Evolutionary conservation across 768 basidiomycete genomes (phyloP).

Genomic region (Suillus luteus): DNA sequence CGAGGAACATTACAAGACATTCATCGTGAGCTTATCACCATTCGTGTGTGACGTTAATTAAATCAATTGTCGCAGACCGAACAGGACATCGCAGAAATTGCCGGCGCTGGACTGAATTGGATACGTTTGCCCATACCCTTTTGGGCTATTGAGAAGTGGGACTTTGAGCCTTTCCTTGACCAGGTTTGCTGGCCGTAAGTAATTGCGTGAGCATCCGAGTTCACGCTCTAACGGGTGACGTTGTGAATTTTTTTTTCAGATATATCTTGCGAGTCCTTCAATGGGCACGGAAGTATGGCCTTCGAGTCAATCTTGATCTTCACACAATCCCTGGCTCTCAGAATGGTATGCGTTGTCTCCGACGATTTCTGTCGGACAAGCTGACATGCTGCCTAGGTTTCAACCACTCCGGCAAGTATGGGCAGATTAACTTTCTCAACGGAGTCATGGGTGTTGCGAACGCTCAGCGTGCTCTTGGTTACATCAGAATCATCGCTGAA

Average conservation of each 20-base stretch:
- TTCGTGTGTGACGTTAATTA: constrained; percentile 2
- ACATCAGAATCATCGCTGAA: constrained; percentile 72
- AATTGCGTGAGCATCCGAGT: constrained; percentile 10
- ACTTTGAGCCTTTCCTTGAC: constrained; percentile 75
- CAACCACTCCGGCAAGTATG: constrained; percentile 64
- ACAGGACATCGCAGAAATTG: constrained; percentile 86
- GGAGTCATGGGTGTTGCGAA: constrained; percentile 88
- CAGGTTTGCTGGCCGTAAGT: constrained; percentile 73
- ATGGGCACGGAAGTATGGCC: constrained; percentile 89
- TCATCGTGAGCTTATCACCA: constrained; percentile 57
- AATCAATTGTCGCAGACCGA: constrained; percentile 59
- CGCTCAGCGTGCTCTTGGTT: constrained; percentile 75
- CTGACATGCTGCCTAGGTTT: constrained; percentile 38
- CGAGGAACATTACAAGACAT: constrained; percentile 79
- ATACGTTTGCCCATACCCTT: constrained; percentile 79
- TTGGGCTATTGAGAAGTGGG: constrained; percentile 83
- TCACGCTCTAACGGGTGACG: not conserved
- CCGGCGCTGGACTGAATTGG: constrained; percentile 86
- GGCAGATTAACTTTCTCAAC: constrained; percentile 60
- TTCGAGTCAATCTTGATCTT: constrained; percentile 81
- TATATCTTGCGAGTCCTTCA: constrained; percentile 74
- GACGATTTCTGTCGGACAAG: not conserved
- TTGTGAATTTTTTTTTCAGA: constrained; percentile 33
- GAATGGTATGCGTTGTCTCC: constrained; percentile 47
- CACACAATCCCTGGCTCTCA: constrained; percentile 81